Evolutionary conservation across 768 basidiomycete species (phyloP).

Genomic region (Epithele typhae): DNA sequence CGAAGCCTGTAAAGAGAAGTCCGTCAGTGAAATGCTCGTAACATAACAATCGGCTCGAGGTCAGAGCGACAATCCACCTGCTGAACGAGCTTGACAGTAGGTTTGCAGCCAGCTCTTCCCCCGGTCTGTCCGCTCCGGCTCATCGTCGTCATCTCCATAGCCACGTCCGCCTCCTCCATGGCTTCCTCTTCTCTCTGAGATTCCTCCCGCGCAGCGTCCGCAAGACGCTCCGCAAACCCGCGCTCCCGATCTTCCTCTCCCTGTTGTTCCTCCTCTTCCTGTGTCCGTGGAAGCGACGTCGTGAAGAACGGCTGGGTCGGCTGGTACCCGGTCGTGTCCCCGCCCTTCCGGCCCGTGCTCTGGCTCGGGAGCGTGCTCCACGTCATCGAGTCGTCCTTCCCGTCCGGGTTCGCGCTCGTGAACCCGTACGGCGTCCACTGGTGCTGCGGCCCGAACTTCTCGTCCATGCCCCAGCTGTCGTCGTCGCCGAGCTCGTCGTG

Average conservation of each 20-base stretch:
- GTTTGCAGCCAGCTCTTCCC: slow-evolving; percentile 37
- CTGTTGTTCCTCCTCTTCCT: slow-evolving; percentile 18
- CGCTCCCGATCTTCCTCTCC: slow-evolving; percentile 23
- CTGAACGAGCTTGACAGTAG: slow-evolving; percentile 32
- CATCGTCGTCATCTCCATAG: slow-evolving; percentile 32
- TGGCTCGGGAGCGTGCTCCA: slow-evolving; percentile 69
- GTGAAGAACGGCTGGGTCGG: slow-evolving; percentile 8
- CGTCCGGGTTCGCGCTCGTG: slow-evolving; percentile 23
- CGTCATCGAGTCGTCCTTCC: slow-evolving; percentile 65
- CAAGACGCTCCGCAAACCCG: slow-evolving; percentile 7
- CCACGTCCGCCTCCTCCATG: slow-evolving; percentile 25
- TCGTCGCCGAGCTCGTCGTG: slow-evolving; percentile 48
- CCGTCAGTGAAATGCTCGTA: slow-evolving; percentile 12
- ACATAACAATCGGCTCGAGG: not conserved
- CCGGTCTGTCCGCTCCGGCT: slow-evolving; percentile 31
- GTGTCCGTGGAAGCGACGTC: slow-evolving; percentile 3
- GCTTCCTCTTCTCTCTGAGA: slow-evolving; percentile 9
- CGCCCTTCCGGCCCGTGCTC: slow-evolving; percentile 25
- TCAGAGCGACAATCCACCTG: slow-evolving; percentile 12
- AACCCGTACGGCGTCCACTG: slow-evolving; percentile 60
- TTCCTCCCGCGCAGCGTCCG: slow-evolving; percentile 6
- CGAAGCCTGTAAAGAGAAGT: slow-evolving; percentile 17
- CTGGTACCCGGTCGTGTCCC: slow-evolving; percentile 15
- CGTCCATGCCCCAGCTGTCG: slow-evolving; percentile 75
- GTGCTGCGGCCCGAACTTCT: slow-evolving; percentile 50